Conservation (phyloP, 2,329 filamentous ascomycete genomes). For the Thielaviopsis euricoi region DNA sequence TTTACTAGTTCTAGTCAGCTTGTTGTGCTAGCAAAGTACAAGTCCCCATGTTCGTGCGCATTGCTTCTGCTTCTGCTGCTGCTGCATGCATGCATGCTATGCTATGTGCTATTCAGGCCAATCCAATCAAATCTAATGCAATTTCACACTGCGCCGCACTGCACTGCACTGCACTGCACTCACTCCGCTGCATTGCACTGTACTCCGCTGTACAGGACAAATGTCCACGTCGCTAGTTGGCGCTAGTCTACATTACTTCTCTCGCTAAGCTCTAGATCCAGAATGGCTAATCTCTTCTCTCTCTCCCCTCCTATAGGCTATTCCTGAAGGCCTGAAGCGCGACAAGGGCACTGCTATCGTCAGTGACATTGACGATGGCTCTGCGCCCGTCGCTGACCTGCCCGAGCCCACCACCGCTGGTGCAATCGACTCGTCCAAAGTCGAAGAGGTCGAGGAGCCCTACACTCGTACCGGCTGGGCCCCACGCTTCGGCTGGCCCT, state of each 20-base stretch:
- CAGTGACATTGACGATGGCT: slow-evolving; percentile 60
- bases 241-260: neutral
- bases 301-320: slow-evolving; percentile 25
- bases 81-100: too few species aligned
- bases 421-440: slow-evolving; percentile 38
- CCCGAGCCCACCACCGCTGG: slow-evolving; percentile 57
- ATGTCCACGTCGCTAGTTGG: neutral
- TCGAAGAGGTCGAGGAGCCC: slow-evolving; percentile 32
- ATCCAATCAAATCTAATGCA: too few species aligned
- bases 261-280: neutral
- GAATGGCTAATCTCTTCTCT: neutral
- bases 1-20: neutral
- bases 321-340: slow-evolving; percentile 48
- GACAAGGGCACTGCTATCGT: slow-evolving; percentile 52
- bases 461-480: slow-evolving; percentile 61
- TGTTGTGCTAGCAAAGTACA: too few species aligned
- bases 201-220: neutral
- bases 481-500: slow-evolving; percentile 62
- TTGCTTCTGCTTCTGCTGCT: too few species aligned
- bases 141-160: too few species aligned
- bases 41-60: neutral
- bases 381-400: slow-evolving; percentile 55
- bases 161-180: too few species aligned
- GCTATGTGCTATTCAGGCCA: too few species aligned
- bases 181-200: too few species aligned